These are phyloP conservation scores for Entomortierella lignicola DNA, from an alignment of 192 early-diverging fungal species.

Conservation along the genomic window DNA sequence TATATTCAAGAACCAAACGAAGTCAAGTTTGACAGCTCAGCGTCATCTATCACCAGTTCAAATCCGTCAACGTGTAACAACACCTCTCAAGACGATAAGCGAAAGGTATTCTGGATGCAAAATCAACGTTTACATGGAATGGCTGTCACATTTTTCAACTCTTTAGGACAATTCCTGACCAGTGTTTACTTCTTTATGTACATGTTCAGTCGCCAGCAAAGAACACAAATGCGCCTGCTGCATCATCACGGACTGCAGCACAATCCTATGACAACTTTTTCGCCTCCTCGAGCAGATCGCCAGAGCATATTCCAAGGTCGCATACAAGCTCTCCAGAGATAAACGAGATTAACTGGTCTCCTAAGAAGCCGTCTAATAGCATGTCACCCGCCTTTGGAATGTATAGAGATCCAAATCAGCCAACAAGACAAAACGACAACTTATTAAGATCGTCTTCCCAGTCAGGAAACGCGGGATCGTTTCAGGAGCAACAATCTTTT, in stretches of 20 bases:
- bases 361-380: constrained; percentile 12
- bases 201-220: neutral
- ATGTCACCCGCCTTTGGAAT: constrained; percentile 27
- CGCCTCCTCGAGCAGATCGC: neutral
- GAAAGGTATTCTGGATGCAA: neutral
- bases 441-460: neutral
- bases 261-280: neutral
- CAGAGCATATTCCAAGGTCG: neutral
- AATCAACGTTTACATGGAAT: no score
- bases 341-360: constrained; percentile 37
- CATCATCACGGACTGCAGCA: neutral
- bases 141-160: neutral
- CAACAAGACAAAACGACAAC: neutral
- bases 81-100: neutral
- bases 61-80: neutral
- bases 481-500: constrained; percentile 2
- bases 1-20: constrained; percentile 17
- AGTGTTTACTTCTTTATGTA: neutral
- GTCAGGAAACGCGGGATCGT: neutral
- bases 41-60: neutral
- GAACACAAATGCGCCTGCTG: neutral
- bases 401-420: constrained; percentile 19
- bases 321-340: constrained; percentile 15
- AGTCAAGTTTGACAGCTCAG: constrained; percentile 2
- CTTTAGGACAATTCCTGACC: neutral